Evolutionary conservation across 2,329 filamentous ascomycete genomes (phyloP).

Genomic region (Phaeosphaeriaceae sp.): DNA sequence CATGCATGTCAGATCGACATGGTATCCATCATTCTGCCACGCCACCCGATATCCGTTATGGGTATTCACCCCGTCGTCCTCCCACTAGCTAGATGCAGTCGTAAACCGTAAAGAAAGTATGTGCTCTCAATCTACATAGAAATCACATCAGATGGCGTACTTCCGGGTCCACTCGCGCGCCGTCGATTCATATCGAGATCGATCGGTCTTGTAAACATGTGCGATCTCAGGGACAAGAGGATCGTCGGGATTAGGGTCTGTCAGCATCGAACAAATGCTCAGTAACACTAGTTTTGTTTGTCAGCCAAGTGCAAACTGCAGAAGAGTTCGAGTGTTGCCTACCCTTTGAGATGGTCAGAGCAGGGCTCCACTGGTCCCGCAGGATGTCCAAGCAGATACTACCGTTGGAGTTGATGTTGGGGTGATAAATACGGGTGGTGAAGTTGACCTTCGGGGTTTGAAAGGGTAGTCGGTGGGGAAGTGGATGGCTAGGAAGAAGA

Average conservation of each 20-base stretch:
- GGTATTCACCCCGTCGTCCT: conserved; percentile 21
- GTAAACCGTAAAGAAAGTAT: conserved; percentile 35
- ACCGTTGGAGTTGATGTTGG: conserved; percentile 99
- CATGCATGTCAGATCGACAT: conserved; percentile 36
- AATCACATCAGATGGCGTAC: conserved; percentile 79
- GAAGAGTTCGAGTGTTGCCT: conserved; percentile 29
- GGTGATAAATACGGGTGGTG: conserved; percentile 99
- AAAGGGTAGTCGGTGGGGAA: conserved; percentile 99
- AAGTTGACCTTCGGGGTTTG: conserved; percentile 99
- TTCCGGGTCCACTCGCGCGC: conserved; percentile 99
- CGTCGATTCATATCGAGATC: conserved; percentile 92
- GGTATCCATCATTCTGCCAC: conserved; percentile 37
- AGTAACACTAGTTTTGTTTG: conserved; percentile 72
- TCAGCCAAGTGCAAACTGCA: conserved; percentile 13
- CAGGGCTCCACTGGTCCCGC: conserved; percentile 98
- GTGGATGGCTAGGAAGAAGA: conserved; percentile 98
- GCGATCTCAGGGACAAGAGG: conserved; percentile 98
- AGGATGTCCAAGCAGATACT: conserved; percentile 99
- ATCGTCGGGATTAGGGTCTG: conserved; percentile 98
- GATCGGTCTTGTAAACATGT: conserved; percentile 99
- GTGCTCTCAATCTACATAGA: conserved; percentile 13
- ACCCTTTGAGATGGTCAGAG: conserved; percentile 99
- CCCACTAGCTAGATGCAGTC: conserved; percentile 26
- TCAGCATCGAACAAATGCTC: conserved; percentile 99
- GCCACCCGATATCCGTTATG: conserved; percentile 31